A percentile compares a stretch with the other conserved stretches of the same genome.
Evolutionary conservation across 2,329 filamentous ascomycete species (phyloP).

Genomic region (Colletotrichum chlorophyti): DNA sequence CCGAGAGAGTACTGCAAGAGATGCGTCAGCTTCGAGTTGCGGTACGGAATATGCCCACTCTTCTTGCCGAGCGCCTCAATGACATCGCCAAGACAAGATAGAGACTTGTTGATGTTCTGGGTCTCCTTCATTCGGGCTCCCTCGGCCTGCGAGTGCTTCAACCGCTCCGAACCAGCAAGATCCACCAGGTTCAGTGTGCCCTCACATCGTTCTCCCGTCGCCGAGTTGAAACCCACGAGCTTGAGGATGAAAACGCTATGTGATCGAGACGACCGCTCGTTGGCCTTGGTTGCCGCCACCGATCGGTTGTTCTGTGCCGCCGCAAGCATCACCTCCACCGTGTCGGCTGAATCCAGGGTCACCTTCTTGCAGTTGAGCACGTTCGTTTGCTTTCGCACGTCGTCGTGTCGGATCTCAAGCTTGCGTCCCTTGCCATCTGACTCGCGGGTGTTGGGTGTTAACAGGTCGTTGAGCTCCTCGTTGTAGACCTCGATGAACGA

Average conservation of each 20-base stretch:
- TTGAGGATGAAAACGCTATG: constrained; percentile 98
- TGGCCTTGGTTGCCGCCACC: constrained; percentile 96
- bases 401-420: constrained; percentile 89
- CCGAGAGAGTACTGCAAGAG: constrained; percentile 93
- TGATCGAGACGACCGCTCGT: constrained; percentile 91
- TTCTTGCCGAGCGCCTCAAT: constrained; percentile 90
- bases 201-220: constrained; percentile 84
- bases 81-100: constrained; percentile 92
- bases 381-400: constrained; percentile 78
- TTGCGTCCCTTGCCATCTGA: constrained; percentile 78
- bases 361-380: constrained; percentile 83
- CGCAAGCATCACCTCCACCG: constrained; percentile 80
- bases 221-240: constrained; percentile 70
- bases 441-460: constrained; percentile 65
- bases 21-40: constrained; percentile 97
- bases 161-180: constrained; percentile 88
- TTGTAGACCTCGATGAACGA: constrained; percentile 99
- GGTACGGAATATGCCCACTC: constrained; percentile 86
- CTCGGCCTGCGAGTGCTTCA: constrained; percentile 86
- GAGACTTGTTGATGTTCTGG: constrained; percentile 94
- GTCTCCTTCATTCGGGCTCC: constrained; percentile 92
- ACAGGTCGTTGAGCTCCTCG: constrained; percentile 90
- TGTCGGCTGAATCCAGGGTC: constrained; percentile 76
- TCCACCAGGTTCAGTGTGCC: constrained; percentile 96
- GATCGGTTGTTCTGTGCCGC: constrained; percentile 86